Evolutionary conservation across 1,284 basidiomycete genomes (phyloP).

Genomic region (Neolentinus lepideus): DNA sequence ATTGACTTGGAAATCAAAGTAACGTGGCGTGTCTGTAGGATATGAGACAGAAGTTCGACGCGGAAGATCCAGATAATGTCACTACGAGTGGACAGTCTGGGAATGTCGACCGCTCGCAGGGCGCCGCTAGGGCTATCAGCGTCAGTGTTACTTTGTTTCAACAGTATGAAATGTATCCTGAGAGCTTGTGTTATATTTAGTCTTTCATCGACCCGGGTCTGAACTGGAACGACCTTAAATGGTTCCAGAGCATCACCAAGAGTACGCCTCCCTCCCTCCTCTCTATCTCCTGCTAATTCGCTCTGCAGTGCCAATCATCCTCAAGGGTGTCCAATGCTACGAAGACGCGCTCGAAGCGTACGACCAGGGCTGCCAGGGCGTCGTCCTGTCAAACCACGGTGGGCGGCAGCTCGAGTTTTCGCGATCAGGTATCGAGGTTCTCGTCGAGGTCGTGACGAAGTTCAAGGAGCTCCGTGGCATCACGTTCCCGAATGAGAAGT

Average conservation of each 20-base stretch:
- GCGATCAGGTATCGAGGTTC: constrained; percentile 84
- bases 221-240: constrained; percentile 81
- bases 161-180: not conserved
- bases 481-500: constrained; percentile 61
- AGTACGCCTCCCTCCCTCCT: constrained; percentile 34
- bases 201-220: constrained; percentile 92
- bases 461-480: constrained; percentile 52
- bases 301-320: constrained; percentile 73
- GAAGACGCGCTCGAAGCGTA: constrained; percentile 91
- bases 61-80: constrained; percentile 71
- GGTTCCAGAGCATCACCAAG: constrained; percentile 86
- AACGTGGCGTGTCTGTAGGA: constrained; percentile 40
- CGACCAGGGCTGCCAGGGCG: constrained; percentile 74
- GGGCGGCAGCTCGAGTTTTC: constrained; percentile 91
- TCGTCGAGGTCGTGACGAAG: constrained; percentile 80
- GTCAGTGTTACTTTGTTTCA: constrained; percentile 33
- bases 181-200: constrained; percentile 32
- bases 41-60: constrained; percentile 95
- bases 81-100: constrained; percentile 35
- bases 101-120: constrained; percentile 79
- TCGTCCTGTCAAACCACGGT: constrained; percentile 90
- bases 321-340: constrained; percentile 93
- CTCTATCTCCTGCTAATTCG: not conserved
- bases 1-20: not conserved
- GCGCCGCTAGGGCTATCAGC: constrained; percentile 91